Conservation (phyloP, 495 filamentous ascomycete species). For the Tuber borchii region DNA sequence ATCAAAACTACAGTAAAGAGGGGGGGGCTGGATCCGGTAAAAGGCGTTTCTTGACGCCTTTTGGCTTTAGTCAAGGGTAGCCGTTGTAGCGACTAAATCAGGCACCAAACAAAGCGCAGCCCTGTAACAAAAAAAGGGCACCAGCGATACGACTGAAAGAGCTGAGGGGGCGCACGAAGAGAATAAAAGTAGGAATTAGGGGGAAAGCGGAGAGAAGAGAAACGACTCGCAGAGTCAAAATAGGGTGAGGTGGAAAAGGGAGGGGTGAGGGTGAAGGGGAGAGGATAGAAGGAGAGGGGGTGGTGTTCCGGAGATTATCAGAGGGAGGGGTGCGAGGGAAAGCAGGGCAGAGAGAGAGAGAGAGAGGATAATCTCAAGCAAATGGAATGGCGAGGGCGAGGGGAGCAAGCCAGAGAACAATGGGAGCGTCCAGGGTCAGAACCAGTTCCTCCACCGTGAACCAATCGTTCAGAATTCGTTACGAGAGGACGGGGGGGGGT, state of each 20-base stretch:
- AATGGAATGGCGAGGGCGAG: not conserved
- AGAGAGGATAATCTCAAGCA: not conserved
- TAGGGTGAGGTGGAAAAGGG: slow-evolving; percentile 25
- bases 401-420: not conserved
- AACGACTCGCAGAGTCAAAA: slow-evolving; percentile 38
- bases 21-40: not conserved
- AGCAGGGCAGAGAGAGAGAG: not conserved
- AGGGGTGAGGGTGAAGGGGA: slow-evolving; percentile 21
- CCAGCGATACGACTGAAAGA: slow-evolving; percentile 27
- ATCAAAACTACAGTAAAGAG: not conserved
- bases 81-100: slow-evolving; percentile 22
- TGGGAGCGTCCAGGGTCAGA: not conserved
- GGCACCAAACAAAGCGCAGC: slow-evolving; percentile 33
- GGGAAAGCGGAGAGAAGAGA: slow-evolving; percentile 31
- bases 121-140: slow-evolving; percentile 29
- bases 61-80: slow-evolving; percentile 24
- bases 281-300: no score
- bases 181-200: slow-evolving; percentile 40
- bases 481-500: not conserved
- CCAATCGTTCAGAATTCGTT: not conserved
- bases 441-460: slow-evolving; percentile 1
- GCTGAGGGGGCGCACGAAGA: slow-evolving; percentile 22
- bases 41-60: slow-evolving; percentile 2
- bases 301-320: not conserved
- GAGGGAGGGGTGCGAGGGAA: not conserved